Conservation (phyloP, 176 grass and related monocot species). For the Oryza coarctata region DNA sequence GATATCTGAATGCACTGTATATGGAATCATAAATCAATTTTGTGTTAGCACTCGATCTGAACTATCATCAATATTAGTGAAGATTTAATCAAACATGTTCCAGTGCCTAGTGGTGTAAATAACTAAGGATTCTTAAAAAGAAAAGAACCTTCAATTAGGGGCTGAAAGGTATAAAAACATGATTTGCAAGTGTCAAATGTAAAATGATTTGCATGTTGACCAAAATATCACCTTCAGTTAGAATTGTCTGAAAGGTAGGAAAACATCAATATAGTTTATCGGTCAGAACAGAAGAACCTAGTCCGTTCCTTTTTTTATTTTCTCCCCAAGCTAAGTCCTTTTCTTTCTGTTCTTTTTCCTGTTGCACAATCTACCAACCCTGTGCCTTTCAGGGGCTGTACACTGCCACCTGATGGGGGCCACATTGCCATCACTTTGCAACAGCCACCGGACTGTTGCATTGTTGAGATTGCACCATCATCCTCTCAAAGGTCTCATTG, state of each 20-base stretch:
- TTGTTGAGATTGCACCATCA: constrained; percentile 12
- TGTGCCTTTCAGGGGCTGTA: not conserved
- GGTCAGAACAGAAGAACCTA: not conserved
- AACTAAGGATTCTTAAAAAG: not conserved
- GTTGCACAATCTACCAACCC: not conserved
- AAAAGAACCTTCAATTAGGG: not conserved
- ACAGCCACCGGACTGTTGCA: not conserved
- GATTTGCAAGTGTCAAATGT: not conserved
- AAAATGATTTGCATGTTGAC: not conserved
- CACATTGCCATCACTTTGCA: constrained; percentile 12
- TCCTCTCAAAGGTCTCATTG: constrained; percentile 4
- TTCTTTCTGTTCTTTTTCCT: constrained; percentile 11
- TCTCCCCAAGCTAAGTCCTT: not conserved
- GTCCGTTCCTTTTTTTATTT: not conserved
- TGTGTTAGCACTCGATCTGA: not conserved
- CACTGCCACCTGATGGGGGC: not conserved
- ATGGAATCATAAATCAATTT: not conserved
- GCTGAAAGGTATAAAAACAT: no score
- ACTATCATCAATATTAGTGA: not conserved
- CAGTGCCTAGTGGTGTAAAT: not conserved
- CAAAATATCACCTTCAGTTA: not conserved
- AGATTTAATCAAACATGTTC: constrained; percentile 24
- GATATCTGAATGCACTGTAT: constrained; percentile 12
- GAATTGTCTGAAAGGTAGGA: not conserved
- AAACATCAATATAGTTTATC: not conserved